Base-by-base conservation (phyloP, 2,329 filamentous ascomycete species). In the Monilinia laxa region DNA sequence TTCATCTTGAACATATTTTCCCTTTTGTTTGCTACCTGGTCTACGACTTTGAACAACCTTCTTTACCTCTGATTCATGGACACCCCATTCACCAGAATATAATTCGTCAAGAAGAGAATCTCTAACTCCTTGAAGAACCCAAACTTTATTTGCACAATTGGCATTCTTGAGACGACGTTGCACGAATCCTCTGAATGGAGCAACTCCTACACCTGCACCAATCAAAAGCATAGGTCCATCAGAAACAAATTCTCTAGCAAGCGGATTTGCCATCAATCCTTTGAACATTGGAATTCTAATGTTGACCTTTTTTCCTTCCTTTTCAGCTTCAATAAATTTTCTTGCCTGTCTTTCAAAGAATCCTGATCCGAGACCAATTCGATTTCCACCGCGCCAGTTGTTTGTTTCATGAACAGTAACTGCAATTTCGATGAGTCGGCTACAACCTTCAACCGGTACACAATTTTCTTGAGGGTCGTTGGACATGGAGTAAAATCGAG, bases 221-320 rank as follows among this genome's bases (percentile, higher is more conserved):
- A 99, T 97, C 58, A 99, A 85, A 49, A 99, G 88, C 95, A 99
- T 99, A 0, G 95, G 95, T 0, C 95, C 95, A 77, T 99, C 94
- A 3, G 91, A 89, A 63, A 92, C 90, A 76, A 98, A 99, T 76
- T 97, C 88, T 76, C 89, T 90, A 14, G 93, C 95, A 1, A 99
- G 85, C 0, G 95, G 95, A 78, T 99, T 99, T 69, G 93, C 89
- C 95, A 99, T 99, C 54, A 99, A 83, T 0, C 95, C 95, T 75
- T 96, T 93, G 85, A 99, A 99, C 92, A 99, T 97, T 73, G 95
- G 95, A 6, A 98, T 82, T 72, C 91, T 88, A 20, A 98, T 76
- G 71, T 92, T 85, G 3, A 79, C 83, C 59, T 80, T 77, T 65
- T 84, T 81, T 57, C 89, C 90, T 2, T 83, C 79, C 45, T 83